Conservation (phyloP, 2,329 filamentous ascomycete genomes). For the Diaporthe vaccinii region DNA sequence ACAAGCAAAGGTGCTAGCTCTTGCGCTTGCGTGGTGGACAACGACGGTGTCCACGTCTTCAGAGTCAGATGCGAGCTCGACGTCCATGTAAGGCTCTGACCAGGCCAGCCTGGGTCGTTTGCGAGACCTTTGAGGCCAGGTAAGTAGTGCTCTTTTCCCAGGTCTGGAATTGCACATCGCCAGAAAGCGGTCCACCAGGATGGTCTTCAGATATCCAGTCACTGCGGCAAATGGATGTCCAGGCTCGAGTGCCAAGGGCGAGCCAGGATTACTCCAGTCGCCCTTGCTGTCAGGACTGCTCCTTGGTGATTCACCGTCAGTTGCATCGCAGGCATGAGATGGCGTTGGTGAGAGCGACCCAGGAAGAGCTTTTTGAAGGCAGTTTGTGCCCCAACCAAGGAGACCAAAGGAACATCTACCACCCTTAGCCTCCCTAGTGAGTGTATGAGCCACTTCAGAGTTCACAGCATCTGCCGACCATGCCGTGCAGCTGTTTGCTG, state of each 20-base stretch:
- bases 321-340: no score
- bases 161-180: not conserved
- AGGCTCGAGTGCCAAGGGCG: not conserved
- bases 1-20: not conserved
- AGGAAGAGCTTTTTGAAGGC: not conserved
- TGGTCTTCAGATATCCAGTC: not conserved
- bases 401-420: no score
- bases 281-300: not conserved
- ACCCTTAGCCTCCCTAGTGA: not conserved
- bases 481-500: not conserved
- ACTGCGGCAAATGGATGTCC: not conserved
- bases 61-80: slow-evolving; percentile 1
- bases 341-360: fast-evolving
- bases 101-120: not conserved
- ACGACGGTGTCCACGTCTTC: not conserved
- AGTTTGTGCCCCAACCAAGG: no score
- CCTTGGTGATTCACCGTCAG: not conserved
- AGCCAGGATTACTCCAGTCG: not conserved
- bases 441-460: not conserved
- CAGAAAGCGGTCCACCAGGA: not conserved
- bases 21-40: not conserved
- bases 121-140: not conserved
- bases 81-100: not conserved
- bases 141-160: not conserved
- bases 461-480: not conserved